Conservation (phyloP, 129 eudicot genomes). For the Tanacetum coccineum region DNA sequence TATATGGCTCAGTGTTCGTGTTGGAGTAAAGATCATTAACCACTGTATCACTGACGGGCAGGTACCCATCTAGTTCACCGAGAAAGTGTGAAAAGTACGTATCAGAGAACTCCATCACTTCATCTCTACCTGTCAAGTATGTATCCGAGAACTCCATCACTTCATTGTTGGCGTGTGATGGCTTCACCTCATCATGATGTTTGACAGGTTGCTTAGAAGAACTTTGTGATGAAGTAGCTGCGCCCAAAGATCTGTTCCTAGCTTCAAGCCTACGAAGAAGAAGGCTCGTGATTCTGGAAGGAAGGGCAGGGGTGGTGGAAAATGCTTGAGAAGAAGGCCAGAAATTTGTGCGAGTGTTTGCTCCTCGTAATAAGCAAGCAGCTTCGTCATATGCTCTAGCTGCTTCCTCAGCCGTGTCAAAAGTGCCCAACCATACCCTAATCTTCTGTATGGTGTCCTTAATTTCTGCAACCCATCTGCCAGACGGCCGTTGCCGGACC, state of each 20-base stretch:
- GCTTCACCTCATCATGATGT: slow-evolving; percentile 24
- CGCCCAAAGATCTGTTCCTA: slow-evolving; percentile 40
- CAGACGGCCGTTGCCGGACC: slow-evolving; percentile 76
- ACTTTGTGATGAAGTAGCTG: slow-evolving; percentile 21
- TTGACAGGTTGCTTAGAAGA: slow-evolving; percentile 8
- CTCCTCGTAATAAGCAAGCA: slow-evolving; percentile 70
- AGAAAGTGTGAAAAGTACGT: slow-evolving; percentile 47
- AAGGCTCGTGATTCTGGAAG: slow-evolving; percentile 61
- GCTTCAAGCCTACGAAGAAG: slow-evolving; percentile 68
- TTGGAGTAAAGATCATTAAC: slow-evolving; percentile 12
- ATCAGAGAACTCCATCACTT: slow-evolving; percentile 35
- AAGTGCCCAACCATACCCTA: slow-evolving; percentile 78
- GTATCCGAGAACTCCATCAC: slow-evolving; percentile 22
- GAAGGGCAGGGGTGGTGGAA: slow-evolving; percentile 57
- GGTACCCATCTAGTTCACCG: slow-evolving; percentile 40
- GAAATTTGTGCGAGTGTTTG: slow-evolving; percentile 77
- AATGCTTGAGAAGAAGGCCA: slow-evolving; percentile 59
- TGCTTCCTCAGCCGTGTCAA: slow-evolving; percentile 86
- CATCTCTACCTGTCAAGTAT: slow-evolving; percentile 14
- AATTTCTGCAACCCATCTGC: slow-evolving; percentile 86
- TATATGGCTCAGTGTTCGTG: slow-evolving; percentile 26
- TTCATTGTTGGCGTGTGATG: slow-evolving; percentile 23
- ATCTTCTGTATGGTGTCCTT: slow-evolving; percentile 83
- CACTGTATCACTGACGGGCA: slow-evolving; percentile 18
- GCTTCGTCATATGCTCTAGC: slow-evolving; percentile 93